Conservation (phyloP, 164 flowering plant species). For the Annona squamosa region DNA sequence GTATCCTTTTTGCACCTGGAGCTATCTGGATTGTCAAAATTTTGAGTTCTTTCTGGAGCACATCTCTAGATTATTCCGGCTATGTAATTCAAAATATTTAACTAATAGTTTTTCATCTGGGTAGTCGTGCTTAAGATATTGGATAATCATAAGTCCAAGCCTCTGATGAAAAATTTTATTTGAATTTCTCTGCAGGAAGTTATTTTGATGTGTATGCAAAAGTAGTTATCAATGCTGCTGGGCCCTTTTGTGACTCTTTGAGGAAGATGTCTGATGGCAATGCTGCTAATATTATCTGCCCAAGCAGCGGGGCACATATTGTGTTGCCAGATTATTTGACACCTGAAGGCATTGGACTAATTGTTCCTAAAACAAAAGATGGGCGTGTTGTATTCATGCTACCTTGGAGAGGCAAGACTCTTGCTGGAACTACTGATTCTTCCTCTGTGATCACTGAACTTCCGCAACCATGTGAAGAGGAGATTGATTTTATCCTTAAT, state of each 20-base stretch:
- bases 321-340: constrained; percentile 17
- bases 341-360: constrained; percentile 17
- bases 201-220: constrained; percentile 24
- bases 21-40: not conserved
- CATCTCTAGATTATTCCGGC: not conserved
- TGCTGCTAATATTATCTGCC: not conserved
- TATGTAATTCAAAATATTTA: not conserved
- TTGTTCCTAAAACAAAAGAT: not conserved
- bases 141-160: not conserved
- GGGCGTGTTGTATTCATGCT: not conserved
- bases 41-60: not conserved
- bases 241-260: constrained; percentile 17
- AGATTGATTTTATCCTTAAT: not conserved
- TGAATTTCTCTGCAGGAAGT: constrained; percentile 12
- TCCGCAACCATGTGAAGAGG: not conserved
- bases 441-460: not conserved
- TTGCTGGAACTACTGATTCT: not conserved
- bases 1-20: not conserved
- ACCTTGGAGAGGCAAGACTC: not conserved
- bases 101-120: not conserved
- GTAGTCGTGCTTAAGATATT: not conserved
- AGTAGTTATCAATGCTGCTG: constrained; percentile 20
- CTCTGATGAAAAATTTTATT: not conserved
- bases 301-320: constrained; percentile 5
- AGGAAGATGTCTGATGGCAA: not conserved